These are phyloP conservation scores for Coprinellus aureogranulatus DNA, from an alignment of 768 basidiomycete species.

Conservation along the genomic window DNA sequence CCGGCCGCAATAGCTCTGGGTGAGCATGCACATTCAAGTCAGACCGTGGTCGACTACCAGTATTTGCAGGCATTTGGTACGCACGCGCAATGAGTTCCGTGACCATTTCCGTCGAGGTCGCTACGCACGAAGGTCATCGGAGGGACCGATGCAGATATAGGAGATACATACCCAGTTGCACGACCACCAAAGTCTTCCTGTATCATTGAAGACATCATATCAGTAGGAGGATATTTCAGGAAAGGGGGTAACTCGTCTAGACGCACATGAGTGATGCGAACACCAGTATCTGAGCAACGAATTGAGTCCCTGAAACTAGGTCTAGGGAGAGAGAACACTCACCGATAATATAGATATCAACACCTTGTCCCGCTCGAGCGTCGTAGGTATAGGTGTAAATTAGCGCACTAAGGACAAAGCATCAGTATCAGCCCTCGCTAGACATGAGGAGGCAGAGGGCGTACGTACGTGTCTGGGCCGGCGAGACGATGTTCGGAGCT, in stretches of 20 bases:
- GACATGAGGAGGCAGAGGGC: too few relatives aligned
- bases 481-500: conserved; percentile 18
- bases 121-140: too few relatives aligned
- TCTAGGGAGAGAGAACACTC: neutral
- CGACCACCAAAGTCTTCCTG: conserved; percentile 37
- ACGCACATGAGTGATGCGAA: neutral
- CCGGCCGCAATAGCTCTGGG: conserved; percentile 15
- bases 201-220: too few relatives aligned
- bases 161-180: conserved; percentile 26
- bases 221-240: too few relatives aligned
- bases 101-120: conserved; percentile 29
- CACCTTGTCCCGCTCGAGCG: conserved; percentile 8
- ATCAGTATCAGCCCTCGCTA: too few relatives aligned
- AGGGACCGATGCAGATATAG: neutral
- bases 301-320: too few relatives aligned
- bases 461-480: too few relatives aligned
- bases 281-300: conserved; percentile 26
- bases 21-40: neutral
- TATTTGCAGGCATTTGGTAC: neutral
- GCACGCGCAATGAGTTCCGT: conserved; percentile 16
- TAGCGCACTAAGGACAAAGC: conserved; percentile 8
- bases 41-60: neutral
- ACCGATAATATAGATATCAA: conserved; percentile 19
- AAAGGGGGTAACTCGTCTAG: too few relatives aligned
- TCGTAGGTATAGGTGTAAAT: conserved; percentile 21